Percentiles rank a stretch among this genome's conserved stretches.
Conservation (phyloP, 371 early-diverging fungal genomes). For the Mucor velutinosus region DNA sequence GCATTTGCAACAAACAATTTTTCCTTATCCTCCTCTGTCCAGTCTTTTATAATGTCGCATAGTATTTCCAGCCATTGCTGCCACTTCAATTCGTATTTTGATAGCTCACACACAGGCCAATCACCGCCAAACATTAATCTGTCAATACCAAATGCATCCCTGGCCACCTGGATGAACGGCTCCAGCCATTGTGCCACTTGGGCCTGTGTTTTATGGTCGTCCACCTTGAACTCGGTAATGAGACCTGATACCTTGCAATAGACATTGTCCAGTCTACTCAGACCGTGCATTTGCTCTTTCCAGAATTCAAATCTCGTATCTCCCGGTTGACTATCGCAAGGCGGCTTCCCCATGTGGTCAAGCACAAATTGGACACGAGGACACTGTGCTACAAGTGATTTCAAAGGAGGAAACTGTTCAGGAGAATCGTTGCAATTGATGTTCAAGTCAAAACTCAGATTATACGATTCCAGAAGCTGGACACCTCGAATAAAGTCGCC, state of each 20-base stretch:
- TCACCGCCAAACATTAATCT: conserved; percentile 51
- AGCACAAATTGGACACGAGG: conserved; percentile 45
- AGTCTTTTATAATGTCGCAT: conserved; percentile 24
- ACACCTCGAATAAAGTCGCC: conserved; percentile 36
- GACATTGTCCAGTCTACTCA: conserved; percentile 32
- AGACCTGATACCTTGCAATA: conserved; percentile 47
- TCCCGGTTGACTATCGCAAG: conserved; percentile 37
- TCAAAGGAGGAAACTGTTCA: conserved; percentile 43
- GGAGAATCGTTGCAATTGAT: conserved; percentile 40
- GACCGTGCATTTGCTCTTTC: conserved; percentile 25
- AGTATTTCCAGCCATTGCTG: conserved; percentile 36
- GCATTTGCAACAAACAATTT: conserved; percentile 45
- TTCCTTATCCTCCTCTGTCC: conserved; percentile 37
- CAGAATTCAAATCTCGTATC: conserved; percentile 33
- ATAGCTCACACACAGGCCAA: conserved; percentile 39
- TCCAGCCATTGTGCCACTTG: conserved; percentile 22
- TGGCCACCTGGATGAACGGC: conserved; percentile 41
- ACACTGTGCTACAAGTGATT: conserved; percentile 37
- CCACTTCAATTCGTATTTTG: conserved; percentile 19
- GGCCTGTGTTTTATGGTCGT: not conserved
- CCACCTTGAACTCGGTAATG: conserved; percentile 33
- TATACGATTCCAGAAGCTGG: conserved; percentile 27
- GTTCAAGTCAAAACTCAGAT: conserved; percentile 42
- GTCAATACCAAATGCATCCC: conserved; percentile 44
- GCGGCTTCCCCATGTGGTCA: conserved; percentile 56